A percentile compares a stretch with the other conserved stretches of the same genome.
Conservation (phyloP, 2,329 filamentous ascomycete species). For the Gliomastix tumulicola region DNA sequence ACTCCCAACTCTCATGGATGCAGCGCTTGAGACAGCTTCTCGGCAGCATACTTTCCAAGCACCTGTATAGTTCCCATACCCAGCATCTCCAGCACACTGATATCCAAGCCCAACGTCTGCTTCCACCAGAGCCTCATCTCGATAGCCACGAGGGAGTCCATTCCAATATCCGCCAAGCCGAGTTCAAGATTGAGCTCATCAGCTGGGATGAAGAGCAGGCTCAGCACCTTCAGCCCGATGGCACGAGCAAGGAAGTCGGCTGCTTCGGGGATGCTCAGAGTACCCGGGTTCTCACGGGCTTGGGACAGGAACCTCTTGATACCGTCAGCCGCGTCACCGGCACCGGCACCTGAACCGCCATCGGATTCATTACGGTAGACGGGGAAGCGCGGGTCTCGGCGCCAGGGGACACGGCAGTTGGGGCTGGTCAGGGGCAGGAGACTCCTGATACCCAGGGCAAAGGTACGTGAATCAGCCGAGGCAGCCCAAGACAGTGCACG, state of each 20-base stretch:
- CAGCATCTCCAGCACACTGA: conserved; percentile 11
- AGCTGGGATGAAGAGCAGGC: background rate
- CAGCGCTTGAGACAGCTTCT: background rate
- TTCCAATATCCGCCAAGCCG: conserved; percentile 8
- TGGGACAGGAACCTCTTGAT: background rate
- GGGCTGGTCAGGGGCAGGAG: background rate
- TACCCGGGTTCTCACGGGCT: background rate
- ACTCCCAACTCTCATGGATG: background rate
- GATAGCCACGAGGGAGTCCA: conserved; percentile 14
- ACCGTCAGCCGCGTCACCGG: background rate
- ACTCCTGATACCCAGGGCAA: background rate
- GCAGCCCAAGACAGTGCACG: background rate
- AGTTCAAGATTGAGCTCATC: conserved; percentile 8
- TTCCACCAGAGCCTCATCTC: conserved; percentile 13
- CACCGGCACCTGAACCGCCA: conserved; percentile 6
- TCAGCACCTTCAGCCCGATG: conserved; percentile 2
- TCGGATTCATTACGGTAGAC: background rate
- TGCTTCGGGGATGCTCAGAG: background rate
- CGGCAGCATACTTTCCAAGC: conserved; percentile 3
- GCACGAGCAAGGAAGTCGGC: background rate
- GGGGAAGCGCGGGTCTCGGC: background rate
- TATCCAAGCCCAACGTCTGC: conserved; percentile 10
- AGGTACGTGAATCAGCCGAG: background rate
- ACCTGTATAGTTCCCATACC: conserved; percentile 8
- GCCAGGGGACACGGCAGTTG: background rate